phyloP scores from a whole-genome alignment of 83 land plant genomes.

The Thuja plicata region DNA sequence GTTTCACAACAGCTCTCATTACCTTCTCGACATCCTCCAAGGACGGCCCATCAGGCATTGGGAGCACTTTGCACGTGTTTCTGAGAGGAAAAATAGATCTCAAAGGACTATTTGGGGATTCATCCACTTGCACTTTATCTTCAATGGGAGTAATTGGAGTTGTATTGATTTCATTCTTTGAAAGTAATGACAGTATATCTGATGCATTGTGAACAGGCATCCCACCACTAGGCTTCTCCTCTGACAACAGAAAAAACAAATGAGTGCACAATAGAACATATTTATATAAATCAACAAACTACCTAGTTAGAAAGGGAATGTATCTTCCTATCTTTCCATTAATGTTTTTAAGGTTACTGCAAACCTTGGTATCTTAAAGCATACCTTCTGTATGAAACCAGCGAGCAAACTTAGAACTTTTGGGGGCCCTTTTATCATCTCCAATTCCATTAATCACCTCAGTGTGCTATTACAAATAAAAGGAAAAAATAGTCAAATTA shows the following conservation, averaged over 20 bases:
- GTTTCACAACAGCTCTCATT: slow-evolving; percentile 5
- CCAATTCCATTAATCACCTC: not conserved
- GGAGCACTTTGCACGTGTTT: slow-evolving; percentile 19
- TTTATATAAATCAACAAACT: not conserved
- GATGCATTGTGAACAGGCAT: slow-evolving; percentile 4
- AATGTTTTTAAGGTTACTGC: not conserved
- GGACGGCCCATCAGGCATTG: slow-evolving; percentile 32
- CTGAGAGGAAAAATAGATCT: slow-evolving; percentile 11
- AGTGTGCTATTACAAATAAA: not conserved
- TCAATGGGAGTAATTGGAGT: not conserved
- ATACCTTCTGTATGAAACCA: slow-evolving; percentile 65
- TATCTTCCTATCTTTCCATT: not conserved
- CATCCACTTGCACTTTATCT: not conserved
- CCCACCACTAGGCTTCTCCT: slow-evolving; percentile 8
- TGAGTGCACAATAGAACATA: not conserved
- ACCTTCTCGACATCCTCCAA: slow-evolving; percentile 25
- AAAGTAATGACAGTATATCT: slow-evolving; percentile 1
- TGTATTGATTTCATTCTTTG: slow-evolving; percentile 1
- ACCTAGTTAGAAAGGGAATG: not conserved
- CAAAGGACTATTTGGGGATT: not conserved
- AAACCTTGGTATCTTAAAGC: not conserved
- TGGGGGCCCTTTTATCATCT: slow-evolving; percentile 6
- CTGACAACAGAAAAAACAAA: slow-evolving; percentile 2
- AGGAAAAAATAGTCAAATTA: not conserved
- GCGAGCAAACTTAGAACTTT: slow-evolving; percentile 69